Base-by-base conservation (phyloP, 768 basidiomycete genomes). In the Sarcomyxa edulis region DNA sequence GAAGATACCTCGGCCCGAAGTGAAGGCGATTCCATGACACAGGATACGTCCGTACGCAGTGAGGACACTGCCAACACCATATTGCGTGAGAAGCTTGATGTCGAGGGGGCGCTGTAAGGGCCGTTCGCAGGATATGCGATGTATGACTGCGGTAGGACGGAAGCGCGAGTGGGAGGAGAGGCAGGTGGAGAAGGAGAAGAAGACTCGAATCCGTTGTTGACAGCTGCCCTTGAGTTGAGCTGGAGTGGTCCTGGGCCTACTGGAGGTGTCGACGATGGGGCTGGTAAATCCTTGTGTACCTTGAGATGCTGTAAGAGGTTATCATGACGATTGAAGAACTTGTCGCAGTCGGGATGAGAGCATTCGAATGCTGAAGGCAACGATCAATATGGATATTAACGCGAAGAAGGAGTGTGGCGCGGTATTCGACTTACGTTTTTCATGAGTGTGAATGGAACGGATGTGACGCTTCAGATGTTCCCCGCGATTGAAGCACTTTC, bases 391-490 rank as follows among this genome's bases (percentile, higher is more conserved):
- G n/a, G 15, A 15, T 5, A 5, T n/a, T 19, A 15, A 32, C 21
- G 30, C 20, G 24, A 32, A 43, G 18, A 33, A 38, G 54, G 42
- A 37, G 42, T 46, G 42, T 44, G 52, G 42, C 22, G 47, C 42
- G 44, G 51, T 32, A 38, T 31, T 42, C 16, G 44, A 69, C 84
- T 58, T 52, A 86, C 84, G 84, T 68, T 84, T 84, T 51, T 84
- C 81, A 52, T 83, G 69, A 1, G 83, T 84, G 48, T 86, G 84
- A 46, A 86, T 83, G 43, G 78, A 78, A 37, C 81, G 65, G 43
- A 84, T 76, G 54, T 86, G 84, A 32, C 84, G 66, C 64, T 85
- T 85, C 40, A 87, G 69, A 58, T 87, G 84, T 48, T 87, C 84
- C 5, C 76, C 76, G 19, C 84, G 73, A 51, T 74, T 72, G 57